phyloP scores from a whole-genome alignment of 2,329 filamentous ascomycete species.

The Rugonectria rugulosa region DNA sequence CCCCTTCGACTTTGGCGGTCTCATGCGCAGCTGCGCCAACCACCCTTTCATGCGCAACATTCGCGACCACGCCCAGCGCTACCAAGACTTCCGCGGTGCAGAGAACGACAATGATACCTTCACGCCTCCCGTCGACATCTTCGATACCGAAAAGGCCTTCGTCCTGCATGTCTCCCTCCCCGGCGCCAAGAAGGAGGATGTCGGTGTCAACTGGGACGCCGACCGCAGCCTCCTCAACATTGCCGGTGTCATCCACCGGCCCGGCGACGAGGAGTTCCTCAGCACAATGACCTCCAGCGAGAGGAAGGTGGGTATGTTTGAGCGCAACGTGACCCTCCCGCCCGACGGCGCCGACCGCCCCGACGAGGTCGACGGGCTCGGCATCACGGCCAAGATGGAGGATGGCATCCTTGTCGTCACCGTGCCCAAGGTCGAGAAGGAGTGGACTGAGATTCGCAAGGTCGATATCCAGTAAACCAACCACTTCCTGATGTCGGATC shows the following conservation, averaged over 20 bases:
- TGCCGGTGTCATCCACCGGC: conserved; percentile 76
- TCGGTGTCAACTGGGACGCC: conserved; percentile 78
- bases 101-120: conserved; percentile 52
- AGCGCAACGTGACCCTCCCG: conserved; percentile 71
- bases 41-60: conserved; percentile 54
- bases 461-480: conserved; percentile 61
- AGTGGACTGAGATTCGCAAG: conserved; percentile 69
- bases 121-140: conserved; percentile 75
- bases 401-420: conserved; percentile 79
- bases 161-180: conserved; percentile 79
- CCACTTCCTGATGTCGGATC: neutral
- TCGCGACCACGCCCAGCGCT: conserved; percentile 47
- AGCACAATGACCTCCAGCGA: conserved; percentile 69
- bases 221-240: conserved; percentile 72
- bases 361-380: conserved; percentile 70
- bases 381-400: conserved; percentile 78
- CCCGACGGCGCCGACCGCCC: conserved; percentile 51
- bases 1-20: conserved; percentile 48
- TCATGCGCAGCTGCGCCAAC: conserved; percentile 49
- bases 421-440: conserved; percentile 76
- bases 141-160: conserved; percentile 71
- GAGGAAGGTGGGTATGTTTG: conserved; percentile 77
- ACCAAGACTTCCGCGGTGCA: conserved; percentile 24
- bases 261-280: conserved; percentile 74
- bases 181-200: conserved; percentile 80